Evolutionary conservation across 2,329 filamentous ascomycete species (phyloP).

Genomic region (Dactylonectria estremocensis): DNA sequence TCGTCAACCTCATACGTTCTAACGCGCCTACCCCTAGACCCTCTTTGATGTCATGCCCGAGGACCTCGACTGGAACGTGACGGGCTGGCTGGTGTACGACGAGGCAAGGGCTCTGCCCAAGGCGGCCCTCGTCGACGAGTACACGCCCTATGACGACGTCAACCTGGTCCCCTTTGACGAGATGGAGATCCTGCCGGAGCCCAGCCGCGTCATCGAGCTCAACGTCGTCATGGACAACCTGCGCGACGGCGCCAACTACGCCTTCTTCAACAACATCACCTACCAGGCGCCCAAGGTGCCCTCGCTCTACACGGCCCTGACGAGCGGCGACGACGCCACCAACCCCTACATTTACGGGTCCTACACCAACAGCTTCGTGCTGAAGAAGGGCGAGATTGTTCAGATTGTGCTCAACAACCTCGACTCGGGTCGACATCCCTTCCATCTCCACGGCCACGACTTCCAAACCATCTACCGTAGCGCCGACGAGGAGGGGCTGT

Average conservation of each 20-base stretch:
- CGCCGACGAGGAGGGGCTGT: conserved; percentile 70
- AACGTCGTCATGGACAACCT: conserved; percentile 75
- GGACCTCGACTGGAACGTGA: conserved; percentile 78
- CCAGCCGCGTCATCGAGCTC: conserved; percentile 75
- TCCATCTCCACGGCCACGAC: conserved; percentile 84
- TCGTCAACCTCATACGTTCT: conserved; percentile 12
- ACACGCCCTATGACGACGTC: conserved; percentile 82
- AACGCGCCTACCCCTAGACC: conserved; percentile 55
- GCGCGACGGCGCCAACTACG: conserved; percentile 72
- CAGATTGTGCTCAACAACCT: conserved; percentile 85
- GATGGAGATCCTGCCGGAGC: conserved; percentile 70
- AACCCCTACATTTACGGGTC: conserved; percentile 76
- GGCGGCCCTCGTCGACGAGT: conserved; percentile 71
- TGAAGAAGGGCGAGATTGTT: conserved; percentile 77
- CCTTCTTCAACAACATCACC: conserved; percentile 83
- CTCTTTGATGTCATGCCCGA: conserved; percentile 79
- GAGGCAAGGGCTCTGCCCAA: conserved; percentile 60
- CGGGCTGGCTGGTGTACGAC: conserved; percentile 76
- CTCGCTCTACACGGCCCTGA: conserved; percentile 82
- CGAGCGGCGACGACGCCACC: conserved; percentile 70
- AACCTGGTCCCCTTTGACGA: conserved; percentile 79
- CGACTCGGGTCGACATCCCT: conserved; percentile 80
- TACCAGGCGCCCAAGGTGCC: conserved; percentile 84
- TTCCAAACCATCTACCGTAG: conserved; percentile 79
- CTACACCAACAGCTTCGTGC: conserved; percentile 76